Evolutionary conservation across 352 stramenopile genomes (phyloP).

Genomic region (Aphanomyces astaci): DNA sequence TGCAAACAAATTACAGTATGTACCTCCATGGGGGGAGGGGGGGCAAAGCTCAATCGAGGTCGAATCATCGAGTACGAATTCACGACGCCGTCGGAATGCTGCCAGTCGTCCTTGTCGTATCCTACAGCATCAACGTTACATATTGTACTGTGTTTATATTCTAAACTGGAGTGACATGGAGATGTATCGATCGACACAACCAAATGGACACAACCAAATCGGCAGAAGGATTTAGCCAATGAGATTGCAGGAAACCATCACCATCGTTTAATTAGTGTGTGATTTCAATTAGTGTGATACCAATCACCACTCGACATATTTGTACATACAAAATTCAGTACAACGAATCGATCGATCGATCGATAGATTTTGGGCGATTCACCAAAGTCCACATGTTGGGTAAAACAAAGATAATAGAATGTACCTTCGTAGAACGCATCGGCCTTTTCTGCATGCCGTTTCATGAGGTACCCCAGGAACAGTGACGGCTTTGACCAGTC

Average conservation of each 20-base stretch:
- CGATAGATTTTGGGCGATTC: too few species aligned
- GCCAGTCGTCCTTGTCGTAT: constrained; percentile 53
- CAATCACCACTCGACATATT: too few species aligned
- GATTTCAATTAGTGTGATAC: too few species aligned
- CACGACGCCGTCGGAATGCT: constrained; percentile 64
- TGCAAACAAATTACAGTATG: too few species aligned
- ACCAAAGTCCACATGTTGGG: too few species aligned
- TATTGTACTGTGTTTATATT: neutral
- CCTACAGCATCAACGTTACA: constrained; percentile 20
- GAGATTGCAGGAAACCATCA: neutral
- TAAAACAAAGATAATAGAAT: neutral
- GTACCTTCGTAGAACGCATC: constrained; percentile 48
- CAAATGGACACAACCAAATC: too few species aligned
- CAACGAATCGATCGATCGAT: too few species aligned
- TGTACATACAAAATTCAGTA: too few species aligned
- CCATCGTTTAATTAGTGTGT: neutral
- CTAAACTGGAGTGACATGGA: too few species aligned
- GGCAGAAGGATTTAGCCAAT: neutral
- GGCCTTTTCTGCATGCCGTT: constrained; percentile 38
- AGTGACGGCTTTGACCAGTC: constrained; percentile 56
- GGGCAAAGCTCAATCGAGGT: constrained; percentile 51
- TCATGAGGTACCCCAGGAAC: constrained; percentile 59
- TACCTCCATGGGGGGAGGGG: neutral
- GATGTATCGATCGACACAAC: too few species aligned
- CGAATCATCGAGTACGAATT: constrained; percentile 67